These are phyloP conservation scores for Candida hispaniensis DNA, from an alignment of 805 yeast species.

Conservation along the genomic window DNA sequence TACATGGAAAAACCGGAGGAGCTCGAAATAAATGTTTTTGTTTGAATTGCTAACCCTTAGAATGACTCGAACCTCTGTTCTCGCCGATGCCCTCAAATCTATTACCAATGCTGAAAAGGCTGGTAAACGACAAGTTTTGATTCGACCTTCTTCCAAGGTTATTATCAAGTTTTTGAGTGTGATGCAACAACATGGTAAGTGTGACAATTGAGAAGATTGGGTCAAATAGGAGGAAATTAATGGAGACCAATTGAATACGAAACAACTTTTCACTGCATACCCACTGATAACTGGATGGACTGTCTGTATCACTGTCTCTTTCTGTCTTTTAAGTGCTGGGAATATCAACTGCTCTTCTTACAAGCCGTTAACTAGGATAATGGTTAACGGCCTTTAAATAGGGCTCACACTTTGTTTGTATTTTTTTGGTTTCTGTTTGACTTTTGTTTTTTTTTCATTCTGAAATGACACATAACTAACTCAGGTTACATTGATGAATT, in stretches of 20 bases:
- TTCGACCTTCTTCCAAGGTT: conserved; percentile 98
- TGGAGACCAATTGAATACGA: too few relatives aligned
- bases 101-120: conserved; percentile 99
- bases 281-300: conserved; percentile 95
- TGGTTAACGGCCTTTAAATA: conserved; percentile 29
- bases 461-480: conserved; percentile 4
- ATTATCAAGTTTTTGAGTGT: conserved; percentile 93
- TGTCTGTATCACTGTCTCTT: conserved; percentile 80
- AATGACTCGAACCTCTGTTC: conserved; percentile 97
- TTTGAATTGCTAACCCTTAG: too few relatives aligned
- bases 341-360: conserved; percentile 35
- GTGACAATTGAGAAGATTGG: background rate
- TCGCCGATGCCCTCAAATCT: conserved; percentile 96
- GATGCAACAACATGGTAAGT: conserved; percentile 86
- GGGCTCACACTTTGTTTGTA: conserved; percentile 26
- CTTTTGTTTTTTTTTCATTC: background rate
- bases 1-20: too few relatives aligned
- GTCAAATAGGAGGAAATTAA: too few relatives aligned
- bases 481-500: conserved; percentile 81
- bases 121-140: conserved; percentile 97
- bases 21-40: too few relatives aligned
- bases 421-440: conserved; percentile 3
- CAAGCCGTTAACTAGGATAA: conserved; percentile 10
- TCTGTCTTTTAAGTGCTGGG: conserved; percentile 98
- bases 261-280: background rate